A percentile compares a stretch with the other conserved stretches of the same genome.
Evolutionary conservation across 306 rosid genomes (phyloP).

Genomic region (Astragalus glycyphyllos): DNA sequence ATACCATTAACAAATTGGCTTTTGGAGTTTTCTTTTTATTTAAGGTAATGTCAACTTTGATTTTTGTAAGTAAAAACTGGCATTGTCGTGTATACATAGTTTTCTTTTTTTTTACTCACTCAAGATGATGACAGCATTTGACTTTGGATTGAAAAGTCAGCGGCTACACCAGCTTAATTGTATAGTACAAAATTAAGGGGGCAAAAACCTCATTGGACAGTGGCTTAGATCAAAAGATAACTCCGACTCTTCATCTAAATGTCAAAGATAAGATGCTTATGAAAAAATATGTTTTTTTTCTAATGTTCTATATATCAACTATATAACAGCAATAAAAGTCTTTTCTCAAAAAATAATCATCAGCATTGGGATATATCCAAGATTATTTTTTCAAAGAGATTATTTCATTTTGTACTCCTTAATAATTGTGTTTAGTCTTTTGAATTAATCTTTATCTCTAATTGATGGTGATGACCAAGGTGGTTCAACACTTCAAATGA

Average conservation of each 20-base stretch:
- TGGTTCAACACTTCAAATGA: too few relatives aligned
- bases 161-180: not conserved
- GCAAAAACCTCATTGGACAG: not conserved
- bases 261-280: not conserved
- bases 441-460: not conserved
- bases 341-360: not conserved
- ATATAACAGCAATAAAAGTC: not conserved
- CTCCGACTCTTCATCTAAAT: not conserved
- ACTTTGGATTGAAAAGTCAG: slow-evolving; percentile 18
- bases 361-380: not conserved
- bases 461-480: too few relatives aligned
- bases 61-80: not conserved
- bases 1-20: slow-evolving; percentile 16
- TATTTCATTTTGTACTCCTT: not conserved
- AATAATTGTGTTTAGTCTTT: not conserved
- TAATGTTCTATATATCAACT: not conserved
- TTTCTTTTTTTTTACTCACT: not conserved
- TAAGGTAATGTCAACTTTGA: slow-evolving; percentile 8
- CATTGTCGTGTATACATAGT: not conserved
- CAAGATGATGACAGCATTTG: not conserved
- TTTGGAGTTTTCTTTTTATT: slow-evolving; percentile 19
- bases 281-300: not conserved
- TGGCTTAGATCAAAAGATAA: not conserved
- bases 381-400: not conserved
- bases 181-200: slow-evolving; percentile 2